These are phyloP conservation scores for Coemansia sp. DNA, from an alignment of 192 early-diverging fungal genomes.

Conservation along the genomic window DNA sequence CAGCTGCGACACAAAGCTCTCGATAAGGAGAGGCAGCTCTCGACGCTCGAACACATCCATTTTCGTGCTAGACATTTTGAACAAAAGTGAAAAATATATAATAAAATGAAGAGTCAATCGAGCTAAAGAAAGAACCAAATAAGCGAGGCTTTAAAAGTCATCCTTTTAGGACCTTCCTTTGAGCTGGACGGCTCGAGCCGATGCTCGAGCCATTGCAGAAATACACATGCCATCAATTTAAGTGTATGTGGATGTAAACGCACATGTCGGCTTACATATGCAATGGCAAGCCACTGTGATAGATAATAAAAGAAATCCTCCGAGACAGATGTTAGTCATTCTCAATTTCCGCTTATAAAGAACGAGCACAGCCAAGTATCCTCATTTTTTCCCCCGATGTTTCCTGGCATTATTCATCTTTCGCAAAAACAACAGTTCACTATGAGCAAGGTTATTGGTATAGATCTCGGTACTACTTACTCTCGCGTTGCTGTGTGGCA, in stretches of 20 bases:
- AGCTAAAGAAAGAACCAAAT: not conserved
- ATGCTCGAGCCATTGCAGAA: not conserved
- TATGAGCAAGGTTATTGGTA: slow-evolving; percentile 62
- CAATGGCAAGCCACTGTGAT: slow-evolving; percentile 2
- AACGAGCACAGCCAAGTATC: not conserved
- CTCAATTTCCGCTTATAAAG: not conserved
- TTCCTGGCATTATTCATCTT: not conserved
- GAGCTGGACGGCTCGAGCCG: not conserved
- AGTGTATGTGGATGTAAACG: not conserved
- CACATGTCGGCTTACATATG: not conserved
- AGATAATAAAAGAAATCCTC: not conserved
- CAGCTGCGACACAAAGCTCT: slow-evolving; percentile 61
- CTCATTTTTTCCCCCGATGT: too few relatives aligned
- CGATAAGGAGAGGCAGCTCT: slow-evolving; percentile 38
- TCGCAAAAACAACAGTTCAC: not conserved
- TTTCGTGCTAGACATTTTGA: not conserved
- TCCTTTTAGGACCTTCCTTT: not conserved
- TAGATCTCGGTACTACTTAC: slow-evolving; percentile 65
- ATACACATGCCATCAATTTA: not conserved
- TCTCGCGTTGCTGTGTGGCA: slow-evolving; percentile 70
- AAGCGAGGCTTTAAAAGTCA: too few relatives aligned
- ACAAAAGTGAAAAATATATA: not conserved
- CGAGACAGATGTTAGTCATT: slow-evolving; percentile 11
- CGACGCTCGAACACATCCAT: slow-evolving; percentile 15
- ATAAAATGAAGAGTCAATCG: not conserved